A percentile compares a stretch with the other conserved stretches of the same genome.
phyloP scores from a whole-genome alignment of 805 yeast species.

The Ogataea henricii region DNA sequence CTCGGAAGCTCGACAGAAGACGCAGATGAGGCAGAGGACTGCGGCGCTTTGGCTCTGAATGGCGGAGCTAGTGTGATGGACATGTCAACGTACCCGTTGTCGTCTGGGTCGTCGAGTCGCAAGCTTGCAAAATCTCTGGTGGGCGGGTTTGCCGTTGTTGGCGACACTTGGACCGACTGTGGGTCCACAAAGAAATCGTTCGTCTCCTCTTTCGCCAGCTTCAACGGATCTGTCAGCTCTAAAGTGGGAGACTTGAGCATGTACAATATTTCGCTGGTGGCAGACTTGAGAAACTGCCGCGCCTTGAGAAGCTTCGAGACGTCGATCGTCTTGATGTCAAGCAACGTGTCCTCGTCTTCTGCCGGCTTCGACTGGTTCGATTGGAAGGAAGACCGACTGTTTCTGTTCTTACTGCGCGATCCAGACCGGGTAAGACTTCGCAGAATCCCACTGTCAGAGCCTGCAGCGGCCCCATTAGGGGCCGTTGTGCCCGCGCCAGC shows the following conservation, averaged over 20 bases:
- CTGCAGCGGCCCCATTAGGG: not conserved
- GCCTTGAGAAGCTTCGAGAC: conserved; percentile 34
- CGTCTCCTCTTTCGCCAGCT: conserved; percentile 23
- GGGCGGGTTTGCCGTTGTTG: conserved; percentile 2
- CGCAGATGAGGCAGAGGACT: conserved; percentile 2
- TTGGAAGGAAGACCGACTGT: conserved; percentile 5
- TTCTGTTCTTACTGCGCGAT: conserved; percentile 17
- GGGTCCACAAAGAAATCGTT: conserved; percentile 19
- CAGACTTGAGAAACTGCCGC: conserved; percentile 35
- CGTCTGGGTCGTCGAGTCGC: conserved; percentile 9
- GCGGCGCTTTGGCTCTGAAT: conserved; percentile 11
- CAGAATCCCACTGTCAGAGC: conserved; percentile 9
- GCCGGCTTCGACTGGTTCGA: not conserved
- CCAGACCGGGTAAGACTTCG: conserved; percentile 12
- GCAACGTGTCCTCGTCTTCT: conserved; percentile 14
- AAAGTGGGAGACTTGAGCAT: conserved; percentile 37
- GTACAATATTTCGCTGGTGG: conserved; percentile 39
- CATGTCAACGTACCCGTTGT: conserved; percentile 26
- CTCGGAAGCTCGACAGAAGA: conserved; percentile 16
- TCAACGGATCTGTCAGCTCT: conserved; percentile 33
- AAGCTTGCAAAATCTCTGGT: conserved; percentile 7
- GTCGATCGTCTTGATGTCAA: conserved; percentile 29
- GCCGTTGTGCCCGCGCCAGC: not conserved
- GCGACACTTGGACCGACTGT: conserved; percentile 1
- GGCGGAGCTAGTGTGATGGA: conserved; percentile 28